A percentile compares a stretch with the other conserved stretches of the same genome.
phyloP scores from a whole-genome alignment of 2,329 filamentous ascomycete species.

The Pyrenochaeta sp. region DNA sequence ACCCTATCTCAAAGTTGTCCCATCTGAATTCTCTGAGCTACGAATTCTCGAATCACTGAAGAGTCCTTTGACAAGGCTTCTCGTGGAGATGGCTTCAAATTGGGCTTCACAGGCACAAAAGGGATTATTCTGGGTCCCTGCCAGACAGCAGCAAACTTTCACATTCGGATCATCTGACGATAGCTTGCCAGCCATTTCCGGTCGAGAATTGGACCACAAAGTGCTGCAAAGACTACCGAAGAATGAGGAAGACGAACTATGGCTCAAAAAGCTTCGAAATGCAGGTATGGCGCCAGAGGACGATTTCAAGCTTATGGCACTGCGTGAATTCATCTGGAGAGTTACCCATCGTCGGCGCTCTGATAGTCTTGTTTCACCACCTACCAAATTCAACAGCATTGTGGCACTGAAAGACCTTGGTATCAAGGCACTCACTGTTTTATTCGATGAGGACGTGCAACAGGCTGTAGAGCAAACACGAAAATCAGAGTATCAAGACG shows the following conservation, averaged over 20 bases:
- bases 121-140: constrained; percentile 86
- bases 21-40: constrained; percentile 75
- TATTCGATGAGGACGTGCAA: constrained; percentile 78
- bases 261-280: constrained; percentile 85
- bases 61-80: constrained; percentile 77
- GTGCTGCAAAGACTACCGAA: constrained; percentile 71
- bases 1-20: constrained; percentile 80
- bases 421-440: constrained; percentile 85
- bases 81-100: constrained; percentile 83
- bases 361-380: constrained; percentile 52
- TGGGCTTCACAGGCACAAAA: constrained; percentile 87
- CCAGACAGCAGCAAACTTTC: constrained; percentile 75
- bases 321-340: constrained; percentile 92
- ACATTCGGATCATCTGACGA: constrained; percentile 68
- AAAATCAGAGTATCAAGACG: constrained; percentile 40
- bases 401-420: constrained; percentile 78
- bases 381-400: constrained; percentile 70
- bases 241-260: constrained; percentile 93
- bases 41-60: constrained; percentile 83
- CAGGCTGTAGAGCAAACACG: constrained; percentile 56
- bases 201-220: constrained; percentile 65
- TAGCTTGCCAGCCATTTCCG: constrained; percentile 62
- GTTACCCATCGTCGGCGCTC: constrained; percentile 76
- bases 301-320: constrained; percentile 84
- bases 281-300: constrained; percentile 84